Evolutionary conservation across 495 filamentous ascomycete species (phyloP).

Genomic region (Jackrogersella multiformis): DNA sequence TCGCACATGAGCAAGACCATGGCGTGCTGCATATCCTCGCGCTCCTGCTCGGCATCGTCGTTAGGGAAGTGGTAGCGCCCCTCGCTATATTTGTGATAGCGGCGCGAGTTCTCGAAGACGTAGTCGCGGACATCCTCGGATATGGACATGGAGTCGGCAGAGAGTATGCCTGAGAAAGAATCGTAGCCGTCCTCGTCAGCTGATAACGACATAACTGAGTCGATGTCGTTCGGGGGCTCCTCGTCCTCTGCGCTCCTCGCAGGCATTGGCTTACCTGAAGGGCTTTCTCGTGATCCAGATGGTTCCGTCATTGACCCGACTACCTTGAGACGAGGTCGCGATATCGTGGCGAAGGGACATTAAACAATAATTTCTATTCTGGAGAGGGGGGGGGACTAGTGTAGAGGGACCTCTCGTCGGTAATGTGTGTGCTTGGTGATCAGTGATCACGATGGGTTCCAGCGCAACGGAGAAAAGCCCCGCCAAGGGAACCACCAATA

Average conservation of each 20-base stretch:
- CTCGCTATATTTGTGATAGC: constrained; percentile 68
- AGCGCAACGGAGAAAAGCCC: constrained; percentile 42
- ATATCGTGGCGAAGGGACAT: constrained; percentile 18
- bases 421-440: constrained; percentile 26
- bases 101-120: constrained; percentile 66
- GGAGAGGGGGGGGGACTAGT: constrained; percentile 8
- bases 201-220: constrained; percentile 35
- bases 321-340: constrained; percentile 25
- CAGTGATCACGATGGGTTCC: constrained; percentile 41
- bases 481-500: constrained; percentile 34
- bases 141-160: constrained; percentile 38
- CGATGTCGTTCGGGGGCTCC: constrained; percentile 19
- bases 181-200: constrained; percentile 36
- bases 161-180: constrained; percentile 27
- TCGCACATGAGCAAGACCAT: constrained; percentile 51
- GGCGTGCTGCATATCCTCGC: constrained; percentile 57
- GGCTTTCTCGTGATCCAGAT: constrained; percentile 18
- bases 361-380: constrained; percentile 11
- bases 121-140: constrained; percentile 58
- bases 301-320: constrained; percentile 33
- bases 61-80: constrained; percentile 67
- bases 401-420: constrained; percentile 25
- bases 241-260: constrained; percentile 24
- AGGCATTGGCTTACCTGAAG: constrained; percentile 28
- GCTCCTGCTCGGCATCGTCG: constrained; percentile 61